Evolutionary conservation across 768 basidiomycete genomes (phyloP).

Genomic region (Lactifluus echinatus): DNA sequence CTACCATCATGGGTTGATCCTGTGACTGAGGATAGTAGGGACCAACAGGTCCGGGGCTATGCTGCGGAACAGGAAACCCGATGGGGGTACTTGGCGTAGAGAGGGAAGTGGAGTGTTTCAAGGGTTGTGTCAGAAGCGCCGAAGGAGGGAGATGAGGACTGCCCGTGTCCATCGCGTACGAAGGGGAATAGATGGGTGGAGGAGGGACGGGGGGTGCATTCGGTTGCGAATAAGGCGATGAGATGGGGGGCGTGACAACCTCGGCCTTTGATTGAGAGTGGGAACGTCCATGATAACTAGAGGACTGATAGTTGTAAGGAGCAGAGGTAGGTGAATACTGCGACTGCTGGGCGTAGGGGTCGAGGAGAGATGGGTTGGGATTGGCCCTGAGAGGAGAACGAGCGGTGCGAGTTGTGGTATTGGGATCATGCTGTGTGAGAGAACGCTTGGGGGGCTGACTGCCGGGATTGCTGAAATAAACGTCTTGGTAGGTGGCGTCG

Average conservation of each 20-base stretch:
- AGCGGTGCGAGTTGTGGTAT: conserved; percentile 37
- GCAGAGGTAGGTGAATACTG: conserved; percentile 56
- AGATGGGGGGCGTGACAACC: conserved; percentile 25
- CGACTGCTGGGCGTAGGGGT: conserved; percentile 63
- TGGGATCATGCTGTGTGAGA: conserved; percentile 46
- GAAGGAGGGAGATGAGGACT: conserved; percentile 50
- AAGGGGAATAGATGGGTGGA: conserved; percentile 32
- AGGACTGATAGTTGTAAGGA: conserved; percentile 38
- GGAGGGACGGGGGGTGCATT: conserved; percentile 29
- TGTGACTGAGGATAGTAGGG: conserved; percentile 46
- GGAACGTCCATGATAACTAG: conserved; percentile 34
- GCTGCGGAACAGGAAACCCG: conserved; percentile 49
- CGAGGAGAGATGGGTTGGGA: conserved; percentile 40
- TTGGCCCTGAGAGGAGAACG: conserved; percentile 58
- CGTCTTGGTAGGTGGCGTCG: conserved; percentile 38
- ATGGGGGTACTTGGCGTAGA: conserved; percentile 70
- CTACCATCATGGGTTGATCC: conserved; percentile 68
- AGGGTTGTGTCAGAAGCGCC: conserved; percentile 41
- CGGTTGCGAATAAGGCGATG: conserved; percentile 53
- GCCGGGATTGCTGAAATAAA: conserved; percentile 49
- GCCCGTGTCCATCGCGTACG: conserved; percentile 56
- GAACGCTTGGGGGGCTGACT: conserved; percentile 47
- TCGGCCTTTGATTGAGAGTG: conserved; percentile 45
- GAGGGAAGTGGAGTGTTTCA: conserved; percentile 42
- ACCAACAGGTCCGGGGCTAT: conserved; percentile 33